These are phyloP conservation scores for Penicillium tannophilum DNA, from an alignment of 495 filamentous ascomycete species.

Conservation along the genomic window DNA sequence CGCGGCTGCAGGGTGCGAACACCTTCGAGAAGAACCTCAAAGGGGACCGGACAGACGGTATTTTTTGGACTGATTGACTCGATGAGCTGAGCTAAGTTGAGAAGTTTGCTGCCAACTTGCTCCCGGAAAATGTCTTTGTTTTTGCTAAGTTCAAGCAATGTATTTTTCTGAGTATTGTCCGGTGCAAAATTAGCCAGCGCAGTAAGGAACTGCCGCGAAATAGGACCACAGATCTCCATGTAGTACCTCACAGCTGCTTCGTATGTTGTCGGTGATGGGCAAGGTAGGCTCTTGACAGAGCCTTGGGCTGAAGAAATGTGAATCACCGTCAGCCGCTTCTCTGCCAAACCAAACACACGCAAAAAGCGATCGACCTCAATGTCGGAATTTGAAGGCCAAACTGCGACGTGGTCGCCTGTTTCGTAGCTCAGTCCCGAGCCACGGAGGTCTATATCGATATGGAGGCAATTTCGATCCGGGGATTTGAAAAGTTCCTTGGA, in stretches of 20 bases:
- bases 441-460: constrained; percentile 37
- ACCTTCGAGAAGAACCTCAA: constrained; percentile 17
- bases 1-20: constrained; percentile 35
- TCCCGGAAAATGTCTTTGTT: not conserved
- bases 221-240: constrained; percentile 22
- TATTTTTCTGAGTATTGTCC: not conserved
- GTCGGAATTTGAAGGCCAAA: constrained; percentile 68
- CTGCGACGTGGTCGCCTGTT: constrained; percentile 74
- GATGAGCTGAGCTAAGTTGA: no score
- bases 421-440: constrained; percentile 55
- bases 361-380: constrained; percentile 39
- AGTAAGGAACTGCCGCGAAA: constrained; percentile 16
- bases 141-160: constrained; percentile 17
- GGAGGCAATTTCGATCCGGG: constrained; percentile 42
- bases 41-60: no score
- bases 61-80: no score
- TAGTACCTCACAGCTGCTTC: constrained; percentile 3
- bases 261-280: constrained; percentile 16
- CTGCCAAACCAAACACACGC: no score
- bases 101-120: no score
- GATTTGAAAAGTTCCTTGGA: constrained; percentile 40
- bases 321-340: constrained; percentile 14
- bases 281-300: constrained; percentile 4
- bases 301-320: no score
- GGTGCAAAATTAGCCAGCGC: constrained; percentile 5